Base-by-base conservation (phyloP, 768 basidiomycete genomes). In the Boletus rex-veris region DNA sequence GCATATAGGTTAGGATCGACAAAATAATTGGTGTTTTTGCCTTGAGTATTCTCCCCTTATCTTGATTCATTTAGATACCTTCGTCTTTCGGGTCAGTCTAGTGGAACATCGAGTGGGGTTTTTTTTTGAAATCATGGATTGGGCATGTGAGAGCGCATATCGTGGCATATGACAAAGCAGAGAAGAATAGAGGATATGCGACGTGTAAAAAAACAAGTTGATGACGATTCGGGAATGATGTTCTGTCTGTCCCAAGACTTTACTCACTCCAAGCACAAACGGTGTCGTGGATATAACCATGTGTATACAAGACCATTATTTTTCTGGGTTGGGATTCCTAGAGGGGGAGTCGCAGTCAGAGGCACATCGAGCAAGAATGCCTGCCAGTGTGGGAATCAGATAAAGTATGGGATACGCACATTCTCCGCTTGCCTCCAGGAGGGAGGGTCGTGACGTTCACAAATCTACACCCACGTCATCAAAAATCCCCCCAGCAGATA, bases 351-450 rank as follows among this genome's bases (percentile, higher is more conserved):
- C 42, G 12, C 26, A 8, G 28, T 65, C 50, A 65, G 56, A 52
- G 1, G 4, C 11, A 9, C 12, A 35, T 26, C 26, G 7, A 26
- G 26, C 26, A 26, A 26, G 26, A 26, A 26, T 26, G 26, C 7
- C 8, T 26, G 7, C 8, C 26, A 26, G 26, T 26, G 69, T 71
- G 66, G 66, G 69, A 62, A 72, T 71, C 86, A 90, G 85, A 53
- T 44, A 37, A 21, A 35, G 60, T 58, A 61, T 50, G 51, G 44
- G 62, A 30, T 16, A 91, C 95, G 82, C 75, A 98, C 95, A 97
- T 96, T 77, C 85, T 83, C 77, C 94, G 84, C 80, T 97, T 97
- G 74, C 92, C 95, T 58, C 90, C 90, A 46, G 89, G 89, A 46
- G 89, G 89, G 55, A 88, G 81, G 57, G 86, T 82, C 60, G 92